These are phyloP conservation scores for Ophiorrhiza pumila DNA, from an alignment of 257 asterid genomes.

Conservation along the genomic window DNA sequence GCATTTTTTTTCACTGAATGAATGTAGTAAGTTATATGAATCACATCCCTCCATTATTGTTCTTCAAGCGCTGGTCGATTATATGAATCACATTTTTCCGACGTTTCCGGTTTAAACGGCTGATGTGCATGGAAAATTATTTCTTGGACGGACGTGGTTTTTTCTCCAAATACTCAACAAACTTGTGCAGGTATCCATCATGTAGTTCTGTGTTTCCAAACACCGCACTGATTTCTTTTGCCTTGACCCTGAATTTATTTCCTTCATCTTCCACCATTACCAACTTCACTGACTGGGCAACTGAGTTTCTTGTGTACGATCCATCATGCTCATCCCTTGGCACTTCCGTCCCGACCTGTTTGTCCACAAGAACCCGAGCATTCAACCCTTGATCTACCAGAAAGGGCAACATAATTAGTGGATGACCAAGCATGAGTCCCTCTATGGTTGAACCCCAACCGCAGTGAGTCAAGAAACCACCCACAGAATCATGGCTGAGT, in stretches of 20 bases:
- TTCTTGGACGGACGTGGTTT: background rate
- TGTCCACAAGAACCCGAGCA: conserved; percentile 28
- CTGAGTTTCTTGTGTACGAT: conserved; percentile 16
- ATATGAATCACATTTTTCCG: no score
- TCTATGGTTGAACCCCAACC: conserved; percentile 36
- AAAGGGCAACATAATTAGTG: conserved; percentile 28
- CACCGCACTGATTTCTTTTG: conserved; percentile 12
- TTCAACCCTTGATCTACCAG: conserved; percentile 31
- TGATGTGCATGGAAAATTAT: background rate
- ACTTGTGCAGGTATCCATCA: background rate
- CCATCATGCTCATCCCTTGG: conserved; percentile 21
- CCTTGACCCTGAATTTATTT: background rate
- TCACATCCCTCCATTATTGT: no score
- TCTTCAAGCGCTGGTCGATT: no score
- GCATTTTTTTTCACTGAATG: no score
- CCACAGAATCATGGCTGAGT: conserved; percentile 28
- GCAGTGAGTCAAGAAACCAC: conserved; percentile 30
- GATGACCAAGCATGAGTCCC: conserved; percentile 21
- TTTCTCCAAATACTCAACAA: conserved; percentile 2
- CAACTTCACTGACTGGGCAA: conserved; percentile 16
- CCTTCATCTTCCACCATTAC: conserved; percentile 19
- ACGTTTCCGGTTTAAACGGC: no score
- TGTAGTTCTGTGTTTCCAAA: conserved; percentile 15
- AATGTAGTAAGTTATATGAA: no score
- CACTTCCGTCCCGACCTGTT: conserved; percentile 7